Evolutionary conservation across 768 basidiomycete genomes (phyloP).

Genomic region (Rhodosporidiobolus sp.): DNA sequence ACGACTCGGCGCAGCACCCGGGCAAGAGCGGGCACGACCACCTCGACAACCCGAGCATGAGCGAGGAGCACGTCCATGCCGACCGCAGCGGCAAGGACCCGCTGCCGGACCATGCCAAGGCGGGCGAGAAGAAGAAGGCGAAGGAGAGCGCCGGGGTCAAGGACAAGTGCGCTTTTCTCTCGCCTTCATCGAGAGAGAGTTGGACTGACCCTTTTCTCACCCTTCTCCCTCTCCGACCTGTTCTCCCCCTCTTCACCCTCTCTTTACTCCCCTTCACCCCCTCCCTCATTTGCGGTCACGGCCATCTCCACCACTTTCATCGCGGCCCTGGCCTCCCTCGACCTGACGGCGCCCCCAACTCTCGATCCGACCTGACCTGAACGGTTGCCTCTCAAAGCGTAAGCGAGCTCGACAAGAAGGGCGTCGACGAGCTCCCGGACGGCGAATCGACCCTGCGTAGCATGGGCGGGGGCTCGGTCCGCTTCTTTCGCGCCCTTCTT

Average conservation of each 20-base stretch:
- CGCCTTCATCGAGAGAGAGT: neutral
- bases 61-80: conserved; percentile 32
- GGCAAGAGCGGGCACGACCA: conserved; percentile 28
- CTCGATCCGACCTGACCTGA: neutral
- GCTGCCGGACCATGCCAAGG: conserved; percentile 9
- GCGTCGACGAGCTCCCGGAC: conserved; percentile 3
- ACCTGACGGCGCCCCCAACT: too few relatives aligned
- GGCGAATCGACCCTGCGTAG: neutral
- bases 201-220: neutral
- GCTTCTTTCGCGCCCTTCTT: neutral
- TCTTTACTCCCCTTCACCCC: too few relatives aligned
- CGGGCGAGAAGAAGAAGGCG: conserved; percentile 3
- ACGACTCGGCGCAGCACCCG: conserved; percentile 10
- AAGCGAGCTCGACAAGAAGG: neutral
- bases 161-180: neutral
- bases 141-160: neutral
- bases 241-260: too few relatives aligned
- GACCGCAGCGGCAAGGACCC: conserved; percentile 23
- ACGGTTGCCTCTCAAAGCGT: neutral
- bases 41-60: conserved; percentile 20
- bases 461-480: neutral
- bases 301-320: too few relatives aligned
- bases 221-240: neutral
- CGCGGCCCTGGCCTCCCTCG: too few relatives aligned
- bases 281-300: too few relatives aligned